Evolutionary conservation across 2,329 filamentous ascomycete genomes (phyloP), one percentile per base, ranked within the genome.

Genomic region (Penicillium sp.): DNA sequence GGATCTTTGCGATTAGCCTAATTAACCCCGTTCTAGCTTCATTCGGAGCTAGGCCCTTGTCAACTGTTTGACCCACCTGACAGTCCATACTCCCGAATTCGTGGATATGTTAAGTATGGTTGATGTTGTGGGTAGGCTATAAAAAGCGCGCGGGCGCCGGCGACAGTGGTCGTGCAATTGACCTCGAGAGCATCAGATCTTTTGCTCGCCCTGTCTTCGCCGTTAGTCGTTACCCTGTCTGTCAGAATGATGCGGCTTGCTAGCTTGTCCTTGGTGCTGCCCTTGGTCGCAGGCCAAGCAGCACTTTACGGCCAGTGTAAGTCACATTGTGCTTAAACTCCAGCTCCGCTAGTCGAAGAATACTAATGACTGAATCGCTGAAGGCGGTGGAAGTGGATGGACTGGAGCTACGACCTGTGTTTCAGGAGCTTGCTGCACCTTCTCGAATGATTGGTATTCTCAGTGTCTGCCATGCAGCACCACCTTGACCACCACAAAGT

Each of bases 381-480:
- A 33, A 54, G 51, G 51, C 27, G 51, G 51, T 27, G 51, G 51
- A 35, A 43, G 4, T 35, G 51, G 51, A 36, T 54, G 27, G 27
- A 35, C 51, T 41, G 51, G 51, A 11, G 37, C 51, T 22, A 54
- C 51, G n/a, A 44, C 51, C 5, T 54, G 51, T 36, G 51, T 54
- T n/a, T 35, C 51, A 37, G 51, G 51, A 9, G 51, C 51, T 19
- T 54, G 51, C 51, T 54, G 51, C 39, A 54, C n/a, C 11, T 44
- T 22, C 24, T 44, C 39, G 39, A 54, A 54, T 35, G 6, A 24
- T 4, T 54, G 27, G 24, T 54, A 54, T 27, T 54, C 51, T 36
- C 51, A 54, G n/a, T 54, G 51, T 22, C 51, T 43, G 1, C 24
- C 51, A 16, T 54, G 51, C 27, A 54, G 16, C 50, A 35, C 50